Percentiles rank a stretch among this genome's conserved stretches.
Conservation (phyloP, 768 basidiomycete species). For the Filobasidium floriforme region DNA sequence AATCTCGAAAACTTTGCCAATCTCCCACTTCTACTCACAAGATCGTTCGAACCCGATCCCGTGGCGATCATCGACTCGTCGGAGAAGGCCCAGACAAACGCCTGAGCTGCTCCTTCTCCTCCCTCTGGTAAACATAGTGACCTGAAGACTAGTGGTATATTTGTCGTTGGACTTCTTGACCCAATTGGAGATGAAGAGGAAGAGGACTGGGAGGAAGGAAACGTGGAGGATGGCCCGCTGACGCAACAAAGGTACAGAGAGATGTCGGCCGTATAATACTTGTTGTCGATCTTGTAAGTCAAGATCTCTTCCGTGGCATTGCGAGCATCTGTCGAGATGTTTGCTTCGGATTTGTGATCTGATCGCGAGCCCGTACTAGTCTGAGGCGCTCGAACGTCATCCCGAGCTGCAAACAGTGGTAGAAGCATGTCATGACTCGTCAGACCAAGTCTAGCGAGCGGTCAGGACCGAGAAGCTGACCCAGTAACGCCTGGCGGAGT, state of each 20-base stretch:
- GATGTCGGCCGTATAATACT: constrained; percentile 1
- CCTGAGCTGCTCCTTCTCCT: neutral
- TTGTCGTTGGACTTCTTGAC: too few species aligned
- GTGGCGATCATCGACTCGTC: neutral
- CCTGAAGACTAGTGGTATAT: too few species aligned
- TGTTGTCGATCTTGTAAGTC: neutral
- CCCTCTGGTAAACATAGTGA: too few species aligned
- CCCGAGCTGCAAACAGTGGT: too few species aligned
- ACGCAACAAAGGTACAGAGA: neutral
- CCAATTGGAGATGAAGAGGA: neutral
- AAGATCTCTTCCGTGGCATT: neutral
- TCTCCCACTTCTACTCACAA: too few species aligned
- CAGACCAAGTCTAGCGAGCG: too few species aligned
- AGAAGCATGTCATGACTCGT: too few species aligned
- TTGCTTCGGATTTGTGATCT: neutral
- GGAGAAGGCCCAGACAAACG: neutral
- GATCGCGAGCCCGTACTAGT: neutral
- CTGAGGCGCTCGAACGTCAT: too few species aligned
- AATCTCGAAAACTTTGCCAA: too few species aligned
- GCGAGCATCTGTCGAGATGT: neutral
- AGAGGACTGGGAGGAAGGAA: neutral
- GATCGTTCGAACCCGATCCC: too few species aligned
- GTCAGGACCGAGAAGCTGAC: too few species aligned
- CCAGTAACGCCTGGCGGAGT: too few species aligned
- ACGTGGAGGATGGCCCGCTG: neutral